Base-by-base conservation (phyloP, 495 filamentous ascomycete species). In the Achaetomiella virescens region DNA sequence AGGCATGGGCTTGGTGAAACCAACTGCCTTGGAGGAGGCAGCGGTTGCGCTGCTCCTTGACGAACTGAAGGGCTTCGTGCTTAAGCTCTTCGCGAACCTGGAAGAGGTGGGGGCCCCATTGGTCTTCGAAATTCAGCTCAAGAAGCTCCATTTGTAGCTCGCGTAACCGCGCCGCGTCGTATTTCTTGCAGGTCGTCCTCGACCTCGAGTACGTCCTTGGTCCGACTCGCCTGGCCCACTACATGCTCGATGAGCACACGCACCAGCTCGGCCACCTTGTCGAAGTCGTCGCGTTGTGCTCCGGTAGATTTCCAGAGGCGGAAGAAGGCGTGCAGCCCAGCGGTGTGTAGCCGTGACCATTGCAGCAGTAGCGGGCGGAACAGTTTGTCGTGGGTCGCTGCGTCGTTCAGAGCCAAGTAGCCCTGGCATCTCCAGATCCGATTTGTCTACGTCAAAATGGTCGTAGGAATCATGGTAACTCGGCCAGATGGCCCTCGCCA, bases 31-130 rank as follows among this genome's bases (percentile, higher is more conserved):
- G 81, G 12, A 97, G 76, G 14, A 99, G 76, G 67, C 90, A 97
- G n/a, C 95, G 81, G 51, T 97, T 88, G 44, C 93, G 84, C 68
- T 98, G 93, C 69, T 98, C 93, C 65, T 93, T 96, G 64, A 97
- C 86, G 63, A 98, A 98, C 61, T 95, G 89, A 37, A 95, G 72
- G 20, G 93, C 91, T 65, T 98, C 93, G 60, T 91, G 84, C 59
- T 92, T 87, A 11, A 97, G 75, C 70, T 96, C 89, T 42, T 96
- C 90, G n/a, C 91, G 86, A 12, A 97, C 89, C 68, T 95, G 90
- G 59, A 74, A 73, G 21, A 98, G 76, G 69, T 97, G 91, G 59
- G 88, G 83, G 0, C 91, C 91, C 95, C 95, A 97, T 27, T 84
- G 88, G 66, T 91, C 89, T 67, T 97, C 93, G 62, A 97, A 96